These are phyloP conservation scores for Pythium scleroteichum DNA, from an alignment of 352 stramenopile species.

Conservation along the genomic window DNA sequence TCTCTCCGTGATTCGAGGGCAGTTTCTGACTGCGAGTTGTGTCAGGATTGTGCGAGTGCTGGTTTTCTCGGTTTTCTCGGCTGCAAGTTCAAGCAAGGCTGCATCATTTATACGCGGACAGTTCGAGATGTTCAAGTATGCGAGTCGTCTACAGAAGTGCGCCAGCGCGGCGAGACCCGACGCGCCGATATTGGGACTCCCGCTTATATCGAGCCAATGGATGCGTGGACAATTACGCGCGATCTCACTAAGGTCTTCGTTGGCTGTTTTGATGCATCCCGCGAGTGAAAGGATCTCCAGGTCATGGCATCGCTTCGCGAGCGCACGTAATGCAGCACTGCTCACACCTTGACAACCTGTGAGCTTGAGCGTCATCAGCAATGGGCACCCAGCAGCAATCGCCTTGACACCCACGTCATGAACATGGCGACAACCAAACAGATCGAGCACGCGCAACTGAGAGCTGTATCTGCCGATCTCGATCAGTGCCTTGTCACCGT, in stretches of 20 bases:
- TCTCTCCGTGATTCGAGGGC: slow-evolving; percentile 65
- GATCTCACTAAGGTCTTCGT: slow-evolving; percentile 65
- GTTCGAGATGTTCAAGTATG: slow-evolving; percentile 72
- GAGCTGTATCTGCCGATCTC: slow-evolving; percentile 86
- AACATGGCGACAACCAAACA: slow-evolving; percentile 90
- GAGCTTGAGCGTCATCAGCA: slow-evolving; percentile 84
- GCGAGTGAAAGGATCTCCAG: slow-evolving; percentile 83
- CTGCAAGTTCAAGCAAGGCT: slow-evolving; percentile 49
- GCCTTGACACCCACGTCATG: slow-evolving; percentile 78
- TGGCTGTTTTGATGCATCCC: slow-evolving; percentile 79
- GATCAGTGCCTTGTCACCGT: slow-evolving; percentile 90
- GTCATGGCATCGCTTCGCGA: slow-evolving; percentile 69
- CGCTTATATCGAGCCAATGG: slow-evolving; percentile 83
- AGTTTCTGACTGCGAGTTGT: slow-evolving; percentile 66
- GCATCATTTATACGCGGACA: slow-evolving; percentile 81
- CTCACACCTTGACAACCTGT: slow-evolving; percentile 86
- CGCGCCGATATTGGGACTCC: slow-evolving; percentile 64
- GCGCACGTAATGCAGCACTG: slow-evolving; percentile 66
- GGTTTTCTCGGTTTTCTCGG: slow-evolving; percentile 6
- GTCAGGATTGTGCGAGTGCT: slow-evolving; percentile 29
- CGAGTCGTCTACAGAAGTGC: slow-evolving; percentile 50
- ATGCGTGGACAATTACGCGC: slow-evolving; percentile 54
- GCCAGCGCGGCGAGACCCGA: slow-evolving; percentile 63
- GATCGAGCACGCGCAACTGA: slow-evolving; percentile 72
- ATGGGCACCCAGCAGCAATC: slow-evolving; percentile 78